Percentiles rank a stretch among this genome's conserved stretches.
phyloP scores from a whole-genome alignment of 1,139 yeast genomes.

The Taiozyma sp. region DNA sequence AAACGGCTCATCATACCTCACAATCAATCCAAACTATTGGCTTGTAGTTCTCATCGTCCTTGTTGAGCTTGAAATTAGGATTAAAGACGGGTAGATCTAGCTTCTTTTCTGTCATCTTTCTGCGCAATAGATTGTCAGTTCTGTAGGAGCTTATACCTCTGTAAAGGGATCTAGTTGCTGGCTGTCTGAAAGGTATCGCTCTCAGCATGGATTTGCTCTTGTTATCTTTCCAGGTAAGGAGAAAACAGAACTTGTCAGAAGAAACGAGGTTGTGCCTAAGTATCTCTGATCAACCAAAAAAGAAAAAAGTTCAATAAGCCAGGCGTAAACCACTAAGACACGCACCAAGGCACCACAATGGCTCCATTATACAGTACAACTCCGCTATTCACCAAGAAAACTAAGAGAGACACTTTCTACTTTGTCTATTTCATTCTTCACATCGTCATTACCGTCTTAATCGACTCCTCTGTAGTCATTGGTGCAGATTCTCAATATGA shows the following conservation, averaged over 20 bases:
- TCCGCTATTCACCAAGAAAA: conserved; percentile 14
- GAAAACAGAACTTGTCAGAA: background rate
- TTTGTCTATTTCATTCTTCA: conserved; percentile 51
- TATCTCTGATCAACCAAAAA: background rate
- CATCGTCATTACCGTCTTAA: conserved; percentile 64
- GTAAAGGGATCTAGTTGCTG: background rate
- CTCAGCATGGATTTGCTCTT: background rate
- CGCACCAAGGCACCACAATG: background rate
- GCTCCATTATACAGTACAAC: background rate
- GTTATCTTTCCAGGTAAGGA: background rate
- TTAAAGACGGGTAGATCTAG: conserved; percentile 12
- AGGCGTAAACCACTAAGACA: background rate
- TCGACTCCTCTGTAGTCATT: conserved; percentile 69
- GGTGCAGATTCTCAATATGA: conserved; percentile 44
- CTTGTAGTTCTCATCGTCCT: conserved; percentile 8
- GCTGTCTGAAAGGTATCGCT: background rate
- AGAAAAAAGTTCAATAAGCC: background rate
- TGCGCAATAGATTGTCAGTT: background rate
- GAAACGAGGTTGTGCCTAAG: background rate
- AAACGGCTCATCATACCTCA: conserved; percentile 10
- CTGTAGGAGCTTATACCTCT: background rate
- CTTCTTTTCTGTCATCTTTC: background rate
- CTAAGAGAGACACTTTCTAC: conserved; percentile 43
- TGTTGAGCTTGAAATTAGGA: conserved; percentile 6
- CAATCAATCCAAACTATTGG: conserved; percentile 25